Base-by-base conservation (phyloP, 371 early-diverging fungal species). In the Massospora cicadina region DNA sequence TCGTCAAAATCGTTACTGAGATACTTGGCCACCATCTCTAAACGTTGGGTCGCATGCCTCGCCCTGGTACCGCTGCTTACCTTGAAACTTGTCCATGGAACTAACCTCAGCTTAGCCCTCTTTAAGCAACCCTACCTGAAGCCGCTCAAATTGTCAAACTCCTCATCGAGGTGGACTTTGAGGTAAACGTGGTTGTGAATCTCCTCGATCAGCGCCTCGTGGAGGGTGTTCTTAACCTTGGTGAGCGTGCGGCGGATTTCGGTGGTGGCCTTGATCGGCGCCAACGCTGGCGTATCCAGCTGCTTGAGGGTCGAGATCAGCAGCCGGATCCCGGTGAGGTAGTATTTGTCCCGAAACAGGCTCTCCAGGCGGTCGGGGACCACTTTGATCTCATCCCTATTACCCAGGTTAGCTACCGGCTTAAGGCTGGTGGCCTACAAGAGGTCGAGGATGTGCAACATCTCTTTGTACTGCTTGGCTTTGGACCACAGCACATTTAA, bases 121-220 rank as follows among this genome's bases (percentile, higher is more conserved):
- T n/a, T n/a, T n/a, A n/a, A n/a, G n/a, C n/a, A n/a, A n/a, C n/a
- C n/a, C 10, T 43, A 43, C 43, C 43, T 43, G 43, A 43, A 43
- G 43, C 43, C 43, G 43, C 43, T 27, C 58, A 24, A 23, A 7
- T 60, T 55, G 55, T 29, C 65, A 54, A 65, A 65, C 28, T 70
- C 71, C 17, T 69, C 17, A 55, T 71, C 67, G 56, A 72, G 67
- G 3, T 71, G 74, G 63, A 84, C 92, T 69, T 93, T 94, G 5
- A 96, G 74, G 73, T 96, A 96, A 1, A 95, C 66, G 71, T 95
- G 93, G 68, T 84, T 90, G 66, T 93, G 92, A 10, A 96, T 77
- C 68, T 96, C 95, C 66, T 93, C 94, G 60, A 91, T 81, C 2
- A 95, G 70, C 10, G 80, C 71, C 65, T 93, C 92, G 56, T 87